phyloP scores from a whole-genome alignment of 139 green algal genomes.

The Astrephomene gubernaculifera region DNA sequence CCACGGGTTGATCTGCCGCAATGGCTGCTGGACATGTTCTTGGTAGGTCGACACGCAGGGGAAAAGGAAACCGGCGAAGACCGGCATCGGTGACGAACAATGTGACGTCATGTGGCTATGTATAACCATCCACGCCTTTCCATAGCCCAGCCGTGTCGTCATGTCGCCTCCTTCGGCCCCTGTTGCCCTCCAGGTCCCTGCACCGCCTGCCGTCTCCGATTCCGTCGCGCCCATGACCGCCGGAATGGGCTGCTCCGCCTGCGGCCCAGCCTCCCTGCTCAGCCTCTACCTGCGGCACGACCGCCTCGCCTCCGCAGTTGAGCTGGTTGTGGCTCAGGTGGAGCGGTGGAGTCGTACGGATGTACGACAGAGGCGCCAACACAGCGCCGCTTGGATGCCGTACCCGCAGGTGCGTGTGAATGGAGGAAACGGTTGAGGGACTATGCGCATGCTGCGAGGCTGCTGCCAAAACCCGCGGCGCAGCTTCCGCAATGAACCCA shows the following conservation, averaged over 20 bases:
- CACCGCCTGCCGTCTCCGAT: no score
- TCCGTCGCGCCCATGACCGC: no score
- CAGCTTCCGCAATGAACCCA: no score
- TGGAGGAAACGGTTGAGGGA: neutral
- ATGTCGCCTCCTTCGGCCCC: no score
- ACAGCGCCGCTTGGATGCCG: conserved; percentile 44
- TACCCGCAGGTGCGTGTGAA: conserved; percentile 26
- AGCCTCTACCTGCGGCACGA: conserved; percentile 49
- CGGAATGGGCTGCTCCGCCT: conserved; percentile 24
- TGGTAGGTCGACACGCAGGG: conserved; percentile 21
- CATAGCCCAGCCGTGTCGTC: no score
- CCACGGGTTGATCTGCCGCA: conserved; percentile 41
- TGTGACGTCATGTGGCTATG: no score
- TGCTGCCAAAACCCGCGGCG: no score
- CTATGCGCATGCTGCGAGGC: no score
- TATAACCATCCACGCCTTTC: no score
- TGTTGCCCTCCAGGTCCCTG: no score
- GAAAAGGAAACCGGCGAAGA: no score
- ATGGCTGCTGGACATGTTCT: conserved; percentile 53
- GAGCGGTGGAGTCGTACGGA: conserved; percentile 33
- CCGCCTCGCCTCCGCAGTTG: conserved; percentile 37
- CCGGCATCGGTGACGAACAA: no score
- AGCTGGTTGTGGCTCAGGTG: conserved; percentile 18
- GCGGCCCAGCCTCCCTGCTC: conserved; percentile 45
- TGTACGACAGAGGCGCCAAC: neutral